These are phyloP conservation scores for Cicer cuneatum DNA, from an alignment of 306 rosid species.

Conservation along the genomic window DNA sequence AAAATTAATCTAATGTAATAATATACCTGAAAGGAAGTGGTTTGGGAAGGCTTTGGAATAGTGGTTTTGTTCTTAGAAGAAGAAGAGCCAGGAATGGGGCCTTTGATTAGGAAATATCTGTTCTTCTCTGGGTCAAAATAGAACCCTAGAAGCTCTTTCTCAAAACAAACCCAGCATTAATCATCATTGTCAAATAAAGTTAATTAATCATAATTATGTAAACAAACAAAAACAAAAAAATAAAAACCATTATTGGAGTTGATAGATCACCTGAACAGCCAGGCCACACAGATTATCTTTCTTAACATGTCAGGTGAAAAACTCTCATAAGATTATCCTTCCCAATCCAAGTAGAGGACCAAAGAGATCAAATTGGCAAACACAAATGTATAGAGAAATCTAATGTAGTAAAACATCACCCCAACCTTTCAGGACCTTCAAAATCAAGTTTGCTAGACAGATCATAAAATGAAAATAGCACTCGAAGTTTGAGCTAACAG, in stretches of 20 bases:
- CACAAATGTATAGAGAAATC: slow-evolving; percentile 15
- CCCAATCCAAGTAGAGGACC: background rate
- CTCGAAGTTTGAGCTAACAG: slow-evolving; percentile 31
- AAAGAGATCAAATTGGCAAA: background rate
- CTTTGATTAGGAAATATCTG: slow-evolving; percentile 79
- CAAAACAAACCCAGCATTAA: background rate
- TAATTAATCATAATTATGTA: background rate
- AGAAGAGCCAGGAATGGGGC: slow-evolving; percentile 81
- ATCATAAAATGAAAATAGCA: slow-evolving; percentile 15
- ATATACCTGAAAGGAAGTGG: slow-evolving; percentile 54
- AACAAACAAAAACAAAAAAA: background rate
- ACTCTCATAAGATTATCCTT: background rate
- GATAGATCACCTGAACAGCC: no score
- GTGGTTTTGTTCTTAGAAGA: slow-evolving; percentile 39
- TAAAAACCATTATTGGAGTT: no score
- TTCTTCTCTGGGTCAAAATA: slow-evolving; percentile 81
- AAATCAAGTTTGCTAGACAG: slow-evolving; percentile 23
- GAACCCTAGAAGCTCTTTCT: slow-evolving; percentile 80
- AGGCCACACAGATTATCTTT: no score
- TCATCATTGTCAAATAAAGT: background rate
- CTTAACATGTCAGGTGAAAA: background rate
- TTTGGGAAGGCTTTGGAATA: slow-evolving; percentile 27
- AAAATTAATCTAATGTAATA: background rate
- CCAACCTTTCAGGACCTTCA: background rate
- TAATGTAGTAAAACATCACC: slow-evolving; percentile 22